These are phyloP conservation scores for Erigeron philadelphicus DNA, from an alignment of 140 eudicot species.

Conservation along the genomic window DNA sequence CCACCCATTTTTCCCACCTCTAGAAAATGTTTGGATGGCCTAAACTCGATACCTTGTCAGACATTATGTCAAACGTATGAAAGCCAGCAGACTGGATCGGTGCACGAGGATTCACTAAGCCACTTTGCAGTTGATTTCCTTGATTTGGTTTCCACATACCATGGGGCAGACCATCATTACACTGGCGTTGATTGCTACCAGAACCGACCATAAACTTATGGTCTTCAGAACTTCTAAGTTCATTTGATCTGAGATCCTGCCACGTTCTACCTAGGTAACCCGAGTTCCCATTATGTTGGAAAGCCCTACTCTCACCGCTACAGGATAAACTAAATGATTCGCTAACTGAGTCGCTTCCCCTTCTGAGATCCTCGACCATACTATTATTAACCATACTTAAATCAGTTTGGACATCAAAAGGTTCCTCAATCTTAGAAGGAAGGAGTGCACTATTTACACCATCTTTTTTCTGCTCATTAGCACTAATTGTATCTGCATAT, in stretches of 20 bases:
- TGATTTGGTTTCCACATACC: slow-evolving; percentile 47
- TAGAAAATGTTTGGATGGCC: not conserved
- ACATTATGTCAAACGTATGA: slow-evolving; percentile 42
- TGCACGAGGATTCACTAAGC: slow-evolving; percentile 41
- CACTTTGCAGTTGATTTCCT: slow-evolving; percentile 43
- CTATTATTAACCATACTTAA: slow-evolving; percentile 33
- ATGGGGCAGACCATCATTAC: slow-evolving; percentile 35
- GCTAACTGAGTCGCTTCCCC: slow-evolving; percentile 26
- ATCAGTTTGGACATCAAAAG: slow-evolving; percentile 42
- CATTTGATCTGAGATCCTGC: slow-evolving; percentile 39
- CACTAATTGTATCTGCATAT: slow-evolving; percentile 33
- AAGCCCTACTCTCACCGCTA: slow-evolving; percentile 17
- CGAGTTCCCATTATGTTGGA: slow-evolving; percentile 37
- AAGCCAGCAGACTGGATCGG: slow-evolving; percentile 47
- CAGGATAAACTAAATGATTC: slow-evolving; percentile 10
- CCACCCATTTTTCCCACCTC: slow-evolving; percentile 2
- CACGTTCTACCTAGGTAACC: slow-evolving; percentile 37
- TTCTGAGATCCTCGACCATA: slow-evolving; percentile 36
- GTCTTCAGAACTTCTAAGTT: slow-evolving; percentile 35
- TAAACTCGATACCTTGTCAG: slow-evolving; percentile 50
- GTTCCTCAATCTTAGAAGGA: slow-evolving; percentile 34
- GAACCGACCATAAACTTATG: slow-evolving; percentile 53
- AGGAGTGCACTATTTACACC: slow-evolving; percentile 29
- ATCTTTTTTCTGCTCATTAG: slow-evolving; percentile 37
- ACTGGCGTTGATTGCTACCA: slow-evolving; percentile 34